Conservation (phyloP, 768 basidiomycete genomes). For the Boletus reticulatus region DNA sequence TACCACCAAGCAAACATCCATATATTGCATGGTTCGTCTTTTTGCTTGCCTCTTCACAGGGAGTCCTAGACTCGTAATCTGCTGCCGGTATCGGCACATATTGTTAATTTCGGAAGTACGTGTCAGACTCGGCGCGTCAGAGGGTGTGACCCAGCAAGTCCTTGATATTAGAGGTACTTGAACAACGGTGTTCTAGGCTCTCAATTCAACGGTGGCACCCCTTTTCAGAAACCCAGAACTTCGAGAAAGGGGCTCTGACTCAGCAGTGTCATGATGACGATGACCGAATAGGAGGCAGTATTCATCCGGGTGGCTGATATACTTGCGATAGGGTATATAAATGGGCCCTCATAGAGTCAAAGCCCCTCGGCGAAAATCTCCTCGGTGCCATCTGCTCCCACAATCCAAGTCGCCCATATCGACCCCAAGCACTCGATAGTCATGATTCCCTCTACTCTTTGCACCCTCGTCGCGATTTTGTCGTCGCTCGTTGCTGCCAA, state of each 20-base stretch:
- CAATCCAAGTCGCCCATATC: background rate
- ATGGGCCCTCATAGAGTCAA: background rate
- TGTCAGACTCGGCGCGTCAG: too few species aligned
- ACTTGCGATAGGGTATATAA: conserved; percentile 12
- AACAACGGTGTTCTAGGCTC: too few species aligned
- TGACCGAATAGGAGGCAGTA: background rate
- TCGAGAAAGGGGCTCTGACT: conserved; percentile 4
- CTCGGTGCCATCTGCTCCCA: background rate
- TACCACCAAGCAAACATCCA: too few species aligned
- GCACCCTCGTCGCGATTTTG: background rate
- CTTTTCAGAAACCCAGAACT: too few species aligned
- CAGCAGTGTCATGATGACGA: background rate
- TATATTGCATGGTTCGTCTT: too few species aligned
- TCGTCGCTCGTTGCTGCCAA: conserved; percentile 12
- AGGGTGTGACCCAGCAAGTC: too few species aligned
- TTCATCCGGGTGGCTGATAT: conserved; percentile 10
- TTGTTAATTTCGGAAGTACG: too few species aligned
- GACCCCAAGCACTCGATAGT: too few species aligned
- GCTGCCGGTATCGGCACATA: too few species aligned
- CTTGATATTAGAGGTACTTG: too few species aligned
- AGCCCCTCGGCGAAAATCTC: background rate
- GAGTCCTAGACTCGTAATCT: too few species aligned
- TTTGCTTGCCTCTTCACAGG: too few species aligned
- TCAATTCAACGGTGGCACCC: background rate
- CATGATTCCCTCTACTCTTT: conserved; percentile 15